Evolutionary conservation across 1,284 basidiomycete genomes (phyloP), one percentile per base, ranked within the genome.

Genomic region (Mixia osmundae): DNA sequence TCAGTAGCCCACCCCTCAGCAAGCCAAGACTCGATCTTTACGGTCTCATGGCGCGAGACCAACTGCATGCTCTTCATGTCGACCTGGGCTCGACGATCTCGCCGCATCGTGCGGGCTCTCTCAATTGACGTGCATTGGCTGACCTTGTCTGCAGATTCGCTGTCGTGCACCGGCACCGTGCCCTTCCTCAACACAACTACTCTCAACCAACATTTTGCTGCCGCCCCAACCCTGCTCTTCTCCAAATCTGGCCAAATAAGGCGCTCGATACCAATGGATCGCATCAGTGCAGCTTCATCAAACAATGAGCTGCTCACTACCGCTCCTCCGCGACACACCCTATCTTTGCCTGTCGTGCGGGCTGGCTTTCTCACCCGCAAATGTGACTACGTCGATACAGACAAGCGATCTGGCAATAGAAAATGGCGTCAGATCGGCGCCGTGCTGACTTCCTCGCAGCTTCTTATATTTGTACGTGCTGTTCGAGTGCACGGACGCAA

Each of bases 391-490:
- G 48, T 68, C 1, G 74, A 77, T 44, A 71, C 72, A 4, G 76
- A 77, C 16, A 79, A 69, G 56, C 80, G 74, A 47, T 62, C 72
- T 1, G 61, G 60, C 20, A 73, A 66, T 45, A 67, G 79, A 32
- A 94, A 85, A 57, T 97, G 89, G 89, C 75, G 67, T 50, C 61
- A 70, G 23, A 89, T 74, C 67, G 76, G 71, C 42, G 72, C 87
- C 7, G 64, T 91, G 36, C 63, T 99, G 36, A 87, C 85, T 3
- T 74, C 72, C 22, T 82, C 82, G 6, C 87, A 94, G 51, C 61
- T 97, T 7, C 65, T 95, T 30, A 76, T 95, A 53, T 87, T 87
- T 59, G 49, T 50, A 20, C 34, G 49, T 46, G 5, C 14, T 10
- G 5, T 11, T 30, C 6, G 4, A 3, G 19, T 26, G 12, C n/a